Percentiles rank a stretch among this genome's conserved stretches.
phyloP scores from a whole-genome alignment of 2,329 filamentous ascomycete species.

The Penicillium sp. region DNA sequence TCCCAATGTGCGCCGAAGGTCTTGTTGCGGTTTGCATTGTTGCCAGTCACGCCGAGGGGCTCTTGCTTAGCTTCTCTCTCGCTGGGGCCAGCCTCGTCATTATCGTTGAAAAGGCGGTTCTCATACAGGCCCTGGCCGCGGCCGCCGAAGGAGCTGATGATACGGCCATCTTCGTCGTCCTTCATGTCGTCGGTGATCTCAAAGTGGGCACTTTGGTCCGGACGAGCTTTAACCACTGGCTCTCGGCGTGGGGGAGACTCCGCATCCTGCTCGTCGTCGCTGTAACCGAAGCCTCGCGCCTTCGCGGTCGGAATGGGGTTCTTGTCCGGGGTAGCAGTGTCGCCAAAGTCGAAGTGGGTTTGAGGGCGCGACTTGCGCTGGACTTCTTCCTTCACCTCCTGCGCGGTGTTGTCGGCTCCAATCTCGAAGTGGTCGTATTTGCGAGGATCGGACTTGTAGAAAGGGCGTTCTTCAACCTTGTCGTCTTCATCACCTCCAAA shows the following conservation, averaged over 20 bases:
- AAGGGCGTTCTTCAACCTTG: conserved; percentile 31
- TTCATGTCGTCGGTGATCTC: conserved; percentile 77
- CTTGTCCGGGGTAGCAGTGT: conserved; percentile 85
- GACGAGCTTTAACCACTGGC: conserved; percentile 69
- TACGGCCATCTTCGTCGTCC: conserved; percentile 45
- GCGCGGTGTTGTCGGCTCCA: conserved; percentile 34
- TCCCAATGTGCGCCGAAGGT: conserved; percentile 79
- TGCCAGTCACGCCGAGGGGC: conserved; percentile 70
- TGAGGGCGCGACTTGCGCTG: conserved; percentile 56
- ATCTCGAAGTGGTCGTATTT: conserved; percentile 72
- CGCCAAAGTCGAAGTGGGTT: conserved; percentile 84
- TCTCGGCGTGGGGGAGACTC: conserved; percentile 54
- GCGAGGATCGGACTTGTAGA: conserved; percentile 69
- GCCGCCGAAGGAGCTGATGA: conserved; percentile 62
- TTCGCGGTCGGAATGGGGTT: conserved; percentile 69
- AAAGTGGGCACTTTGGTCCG: conserved; percentile 81
- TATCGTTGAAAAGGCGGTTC: conserved; percentile 71
- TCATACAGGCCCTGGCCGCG: conserved; percentile 74
- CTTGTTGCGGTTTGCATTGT: conserved; percentile 73
- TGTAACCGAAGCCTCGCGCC: conserved; percentile 75
- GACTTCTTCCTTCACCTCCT: conserved; percentile 32
- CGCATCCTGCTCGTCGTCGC: conserved; percentile 62
- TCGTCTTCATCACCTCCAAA: conserved; percentile 64
- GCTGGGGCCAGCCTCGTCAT: conserved; percentile 58
- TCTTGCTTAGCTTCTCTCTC: conserved; percentile 33